A percentile compares a stretch with the other conserved stretches of the same genome.
Evolutionary conservation across 2,329 filamentous ascomycete species (phyloP).

Genomic region (Paecilomyces niveus): DNA sequence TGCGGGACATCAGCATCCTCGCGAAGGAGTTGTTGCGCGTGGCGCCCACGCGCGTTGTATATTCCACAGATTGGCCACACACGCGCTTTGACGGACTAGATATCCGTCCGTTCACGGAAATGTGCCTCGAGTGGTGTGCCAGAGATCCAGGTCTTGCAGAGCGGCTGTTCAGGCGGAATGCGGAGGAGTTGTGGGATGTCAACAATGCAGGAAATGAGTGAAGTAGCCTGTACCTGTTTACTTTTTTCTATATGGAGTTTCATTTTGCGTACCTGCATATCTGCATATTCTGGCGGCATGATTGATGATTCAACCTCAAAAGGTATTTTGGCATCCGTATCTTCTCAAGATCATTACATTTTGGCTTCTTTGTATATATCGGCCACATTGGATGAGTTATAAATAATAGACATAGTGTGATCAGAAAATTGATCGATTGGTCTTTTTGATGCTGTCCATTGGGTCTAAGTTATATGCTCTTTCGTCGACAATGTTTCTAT

Average conservation of each 20-base stretch:
- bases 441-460: neutral
- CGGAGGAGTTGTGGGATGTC: slow-evolving; percentile 44
- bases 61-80: slow-evolving; percentile 59
- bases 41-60: slow-evolving; percentile 44
- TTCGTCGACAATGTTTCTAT: neutral
- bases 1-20: slow-evolving; percentile 43
- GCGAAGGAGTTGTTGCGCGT: slow-evolving; percentile 43
- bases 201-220: neutral
- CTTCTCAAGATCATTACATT: neutral
- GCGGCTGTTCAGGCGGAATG: slow-evolving; percentile 50
- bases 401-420: neutral
- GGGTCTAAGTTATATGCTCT: neutral
- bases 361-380: neutral
- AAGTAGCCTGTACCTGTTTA: neutral
- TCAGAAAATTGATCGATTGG: neutral
- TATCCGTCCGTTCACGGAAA: slow-evolving; percentile 48
- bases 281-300: neutral
- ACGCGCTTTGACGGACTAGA: slow-evolving; percentile 54
- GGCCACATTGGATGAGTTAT: neutral
- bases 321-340: neutral
- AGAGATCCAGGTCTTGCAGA: slow-evolving; percentile 38
- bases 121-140: slow-evolving; percentile 48
- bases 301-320: neutral
- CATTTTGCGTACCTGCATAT: neutral
- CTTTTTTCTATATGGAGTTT: neutral